These are phyloP conservation scores for Boletus rubropictus DNA, from an alignment of 768 basidiomycete species.

Conservation along the genomic window DNA sequence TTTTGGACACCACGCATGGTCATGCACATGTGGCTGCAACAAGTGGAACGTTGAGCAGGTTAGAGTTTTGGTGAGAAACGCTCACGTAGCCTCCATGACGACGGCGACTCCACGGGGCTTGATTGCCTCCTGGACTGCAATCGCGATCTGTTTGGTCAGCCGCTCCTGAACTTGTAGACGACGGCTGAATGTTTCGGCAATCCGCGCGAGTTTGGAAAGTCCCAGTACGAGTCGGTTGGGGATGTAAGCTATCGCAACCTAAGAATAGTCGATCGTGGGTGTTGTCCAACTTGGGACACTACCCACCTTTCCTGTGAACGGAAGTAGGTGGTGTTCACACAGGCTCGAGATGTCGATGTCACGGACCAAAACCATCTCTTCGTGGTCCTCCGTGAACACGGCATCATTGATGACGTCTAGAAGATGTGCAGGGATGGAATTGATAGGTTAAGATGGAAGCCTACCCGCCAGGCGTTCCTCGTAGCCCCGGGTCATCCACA, in stretches of 20 bases:
- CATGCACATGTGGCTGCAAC: slow-evolving; percentile 89
- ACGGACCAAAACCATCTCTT: slow-evolving; percentile 97
- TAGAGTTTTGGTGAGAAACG: slow-evolving; percentile 15
- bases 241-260: slow-evolving; percentile 98
- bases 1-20: slow-evolving; percentile 99
- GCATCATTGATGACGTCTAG: slow-evolving; percentile 98
- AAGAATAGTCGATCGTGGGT: slow-evolving; percentile 20
- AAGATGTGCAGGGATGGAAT: slow-evolving; percentile 10
- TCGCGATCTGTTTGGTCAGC: slow-evolving; percentile 93
- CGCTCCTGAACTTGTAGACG: slow-evolving; percentile 97
- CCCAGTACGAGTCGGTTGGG: slow-evolving; percentile 93
- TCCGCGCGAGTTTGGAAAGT: slow-evolving; percentile 91
- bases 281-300: slow-evolving; percentile 11
- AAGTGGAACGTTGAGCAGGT: slow-evolving; percentile 9
- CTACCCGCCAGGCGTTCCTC: slow-evolving; percentile 88
- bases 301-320: slow-evolving; percentile 92
- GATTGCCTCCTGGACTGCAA: slow-evolving; percentile 98
- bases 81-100: slow-evolving; percentile 97
- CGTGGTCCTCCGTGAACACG: slow-evolving; percentile 97
- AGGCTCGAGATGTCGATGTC: slow-evolving; percentile 97
- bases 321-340: slow-evolving; percentile 98
- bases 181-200: slow-evolving; percentile 95
- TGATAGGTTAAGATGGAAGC: slow-evolving; percentile 16
- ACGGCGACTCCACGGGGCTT: slow-evolving; percentile 97
- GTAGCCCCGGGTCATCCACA: slow-evolving; percentile 99